These are phyloP conservation scores for Boletus vermiculosoides DNA, from an alignment of 768 basidiomycete genomes.

Conservation along the genomic window DNA sequence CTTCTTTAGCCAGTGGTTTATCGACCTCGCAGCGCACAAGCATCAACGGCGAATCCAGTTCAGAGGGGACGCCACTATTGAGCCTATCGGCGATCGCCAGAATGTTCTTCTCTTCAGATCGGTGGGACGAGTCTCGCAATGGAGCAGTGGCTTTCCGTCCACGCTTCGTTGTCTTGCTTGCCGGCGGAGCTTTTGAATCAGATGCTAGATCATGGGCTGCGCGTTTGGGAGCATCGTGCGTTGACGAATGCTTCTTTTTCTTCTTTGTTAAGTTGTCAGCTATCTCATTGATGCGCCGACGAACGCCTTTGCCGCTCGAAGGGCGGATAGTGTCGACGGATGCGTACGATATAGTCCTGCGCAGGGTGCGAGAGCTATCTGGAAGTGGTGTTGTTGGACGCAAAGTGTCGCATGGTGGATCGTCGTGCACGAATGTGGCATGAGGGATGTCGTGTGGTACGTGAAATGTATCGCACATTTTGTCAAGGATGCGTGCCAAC, in stretches of 20 bases:
- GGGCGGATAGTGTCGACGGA: conserved; percentile 19
- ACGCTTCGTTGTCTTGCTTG: background rate
- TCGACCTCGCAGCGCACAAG: background rate
- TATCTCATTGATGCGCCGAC: conserved; percentile 16
- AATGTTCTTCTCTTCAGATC: conserved; percentile 1
- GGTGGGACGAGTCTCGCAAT: background rate
- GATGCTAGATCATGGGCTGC: background rate
- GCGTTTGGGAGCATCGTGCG: background rate
- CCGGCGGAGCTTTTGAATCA: background rate
- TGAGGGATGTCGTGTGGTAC: background rate
- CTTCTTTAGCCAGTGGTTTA: background rate
- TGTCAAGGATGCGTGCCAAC: background rate
- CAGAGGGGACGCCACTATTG: conserved; percentile 1
- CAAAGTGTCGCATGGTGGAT: background rate
- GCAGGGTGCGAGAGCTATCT: conserved; percentile 6
- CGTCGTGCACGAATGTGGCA: background rate
- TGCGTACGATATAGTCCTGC: conserved; percentile 18
- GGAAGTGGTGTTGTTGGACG: conserved; percentile 5
- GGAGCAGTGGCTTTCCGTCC: conserved; percentile 1
- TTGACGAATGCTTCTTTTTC: background rate
- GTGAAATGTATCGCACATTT: conserved; percentile 2
- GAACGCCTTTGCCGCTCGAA: conserved; percentile 5
- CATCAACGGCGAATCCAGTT: background rate
- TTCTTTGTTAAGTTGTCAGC: conserved; percentile 7
- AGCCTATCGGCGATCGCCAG: conserved; percentile 2